Evolutionary conservation across 495 filamentous ascomycete species (phyloP).

Genomic region (Aspergillus campestris): DNA sequence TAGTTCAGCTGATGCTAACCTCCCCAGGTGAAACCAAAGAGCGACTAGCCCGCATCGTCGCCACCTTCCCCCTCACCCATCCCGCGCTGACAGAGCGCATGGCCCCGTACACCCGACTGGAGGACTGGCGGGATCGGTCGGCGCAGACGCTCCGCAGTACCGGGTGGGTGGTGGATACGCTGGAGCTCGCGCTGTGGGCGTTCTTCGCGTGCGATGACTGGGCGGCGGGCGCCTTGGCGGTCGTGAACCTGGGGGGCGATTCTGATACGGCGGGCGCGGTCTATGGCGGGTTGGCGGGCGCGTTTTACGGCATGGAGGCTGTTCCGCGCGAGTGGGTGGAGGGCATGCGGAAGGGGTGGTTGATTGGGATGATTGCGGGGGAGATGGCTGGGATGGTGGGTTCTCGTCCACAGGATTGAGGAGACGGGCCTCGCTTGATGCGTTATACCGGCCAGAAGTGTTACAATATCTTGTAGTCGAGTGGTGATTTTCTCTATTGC

Average conservation of each 20-base stretch:
- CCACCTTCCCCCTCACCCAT: constrained; percentile 14
- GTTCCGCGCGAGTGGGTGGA: constrained; percentile 28
- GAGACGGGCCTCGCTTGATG: too few species aligned
- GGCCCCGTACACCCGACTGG: constrained; percentile 7
- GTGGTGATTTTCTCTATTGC: too few species aligned
- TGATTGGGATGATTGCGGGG: constrained; percentile 12
- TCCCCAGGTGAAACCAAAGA: constrained; percentile 15
- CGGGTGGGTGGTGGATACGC: constrained; percentile 39
- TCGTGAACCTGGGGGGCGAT: constrained; percentile 42
- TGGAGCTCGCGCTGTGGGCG: constrained; percentile 40
- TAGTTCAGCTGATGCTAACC: not conserved
- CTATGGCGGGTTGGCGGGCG: constrained; percentile 40
- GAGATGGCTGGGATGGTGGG: too few species aligned
- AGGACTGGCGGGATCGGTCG: constrained; percentile 11
- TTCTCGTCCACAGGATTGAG: too few species aligned
- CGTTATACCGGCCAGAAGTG: too few species aligned
- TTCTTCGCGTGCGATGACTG: constrained; percentile 35
- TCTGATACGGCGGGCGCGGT: constrained; percentile 44
- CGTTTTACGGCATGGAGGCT: constrained; percentile 32
- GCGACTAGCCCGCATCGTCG: constrained; percentile 7
- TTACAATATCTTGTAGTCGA: too few species aligned
- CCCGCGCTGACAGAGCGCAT: constrained; percentile 14
- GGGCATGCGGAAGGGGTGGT: constrained; percentile 17
- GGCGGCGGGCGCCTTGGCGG: constrained; percentile 32
- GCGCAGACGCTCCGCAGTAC: constrained; percentile 21